A percentile compares a stretch with the other conserved stretches of the same genome.
phyloP scores from a whole-genome alignment of 306 rosid genomes.

The Rosa persica region DNA sequence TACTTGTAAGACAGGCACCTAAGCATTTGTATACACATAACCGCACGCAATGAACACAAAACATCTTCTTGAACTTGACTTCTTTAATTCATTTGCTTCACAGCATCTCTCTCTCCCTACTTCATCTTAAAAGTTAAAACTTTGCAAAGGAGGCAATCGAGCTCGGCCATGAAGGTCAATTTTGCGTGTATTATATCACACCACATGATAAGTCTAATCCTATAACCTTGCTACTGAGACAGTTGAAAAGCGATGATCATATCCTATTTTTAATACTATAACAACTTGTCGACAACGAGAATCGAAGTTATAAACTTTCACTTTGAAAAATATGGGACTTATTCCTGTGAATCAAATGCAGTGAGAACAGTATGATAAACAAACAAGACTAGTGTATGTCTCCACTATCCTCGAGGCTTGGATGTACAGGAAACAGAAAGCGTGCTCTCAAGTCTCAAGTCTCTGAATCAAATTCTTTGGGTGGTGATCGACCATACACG shows the following conservation, averaged over 20 bases:
- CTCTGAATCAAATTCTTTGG: neutral
- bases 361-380: too few species aligned
- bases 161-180: neutral
- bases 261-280: neutral
- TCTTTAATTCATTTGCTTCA: slow-evolving; percentile 7
- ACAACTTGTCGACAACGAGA: neutral
- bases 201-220: neutral
- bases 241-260: neutral
- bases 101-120: neutral
- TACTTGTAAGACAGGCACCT: neutral
- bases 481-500: neutral
- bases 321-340: neutral
- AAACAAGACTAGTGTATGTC: neutral
- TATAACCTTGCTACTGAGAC: neutral
- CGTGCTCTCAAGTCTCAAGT: neutral
- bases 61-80: neutral
- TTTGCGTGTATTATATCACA: neutral
- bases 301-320: neutral
- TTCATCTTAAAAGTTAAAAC: neutral
- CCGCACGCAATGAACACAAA: slow-evolving; percentile 15
- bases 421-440: neutral
- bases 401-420: neutral
- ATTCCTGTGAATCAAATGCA: too few species aligned
- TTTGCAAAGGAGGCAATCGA: neutral
- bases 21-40: neutral